phyloP scores from a whole-genome alignment of 73 alveolate species.

The Paraurostyla sp. region DNA sequence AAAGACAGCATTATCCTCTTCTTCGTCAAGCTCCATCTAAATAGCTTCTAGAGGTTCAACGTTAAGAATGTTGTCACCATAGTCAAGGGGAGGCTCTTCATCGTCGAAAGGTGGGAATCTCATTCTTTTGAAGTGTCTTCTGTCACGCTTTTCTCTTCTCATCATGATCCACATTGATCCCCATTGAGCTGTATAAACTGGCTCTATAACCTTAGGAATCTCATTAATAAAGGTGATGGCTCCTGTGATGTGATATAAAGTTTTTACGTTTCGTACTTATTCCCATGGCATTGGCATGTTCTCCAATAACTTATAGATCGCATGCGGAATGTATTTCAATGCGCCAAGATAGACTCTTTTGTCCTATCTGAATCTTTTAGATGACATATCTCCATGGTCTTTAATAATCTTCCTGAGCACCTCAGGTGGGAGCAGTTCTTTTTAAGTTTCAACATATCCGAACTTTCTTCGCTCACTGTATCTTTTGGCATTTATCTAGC shows the following conservation, averaged over 20 bases:
- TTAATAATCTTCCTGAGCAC: constrained; percentile 87
- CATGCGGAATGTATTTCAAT: constrained; percentile 99
- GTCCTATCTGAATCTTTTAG: constrained; percentile 97
- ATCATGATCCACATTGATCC: constrained; percentile 99
- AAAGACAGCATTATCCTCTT: constrained; percentile 99
- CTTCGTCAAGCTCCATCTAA: constrained; percentile 99
- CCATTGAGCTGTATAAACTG: constrained; percentile 99
- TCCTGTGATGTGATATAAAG: constrained; percentile 99
- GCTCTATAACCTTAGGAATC: constrained; percentile 99
- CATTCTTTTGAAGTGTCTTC: constrained; percentile 99
- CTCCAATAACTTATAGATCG: constrained; percentile 98
- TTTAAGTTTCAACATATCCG: constrained; percentile 85
- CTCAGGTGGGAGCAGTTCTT: constrained; percentile 88
- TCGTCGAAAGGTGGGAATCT: constrained; percentile 99
- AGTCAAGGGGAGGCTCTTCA: constrained; percentile 99
- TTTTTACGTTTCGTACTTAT: constrained; percentile 96
- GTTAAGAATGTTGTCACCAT: constrained; percentile 98
- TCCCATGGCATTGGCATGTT: constrained; percentile 99
- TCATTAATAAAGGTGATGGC: constrained; percentile 99
- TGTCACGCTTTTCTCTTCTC: constrained; percentile 99
- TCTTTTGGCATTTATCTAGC: constrained; percentile 80
- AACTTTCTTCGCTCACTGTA: constrained; percentile 87
- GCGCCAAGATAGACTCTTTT: constrained; percentile 99
- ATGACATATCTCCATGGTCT: constrained; percentile 99
- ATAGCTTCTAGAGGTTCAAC: constrained; percentile 99